Evolutionary conservation across 208 protist species (phyloP).

Genomic region (Wallacemonas sp.): DNA sequence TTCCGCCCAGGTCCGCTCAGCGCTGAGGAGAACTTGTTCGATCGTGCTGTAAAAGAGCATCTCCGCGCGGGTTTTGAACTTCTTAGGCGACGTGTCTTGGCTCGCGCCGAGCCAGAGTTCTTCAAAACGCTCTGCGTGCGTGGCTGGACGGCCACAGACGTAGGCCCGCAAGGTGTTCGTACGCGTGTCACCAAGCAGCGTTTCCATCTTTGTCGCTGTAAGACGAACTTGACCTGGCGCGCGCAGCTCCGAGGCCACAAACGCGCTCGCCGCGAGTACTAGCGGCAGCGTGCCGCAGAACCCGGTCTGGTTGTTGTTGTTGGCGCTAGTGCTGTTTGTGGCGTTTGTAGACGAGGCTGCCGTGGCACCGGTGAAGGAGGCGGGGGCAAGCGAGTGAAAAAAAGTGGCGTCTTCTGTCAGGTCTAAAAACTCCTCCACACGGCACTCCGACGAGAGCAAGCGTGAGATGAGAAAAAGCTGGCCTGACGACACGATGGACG

Average conservation of each 20-base stretch:
- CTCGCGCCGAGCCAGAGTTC: conserved; percentile 71
- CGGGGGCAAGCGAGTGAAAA: conserved; percentile 26
- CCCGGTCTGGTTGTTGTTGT: not conserved
- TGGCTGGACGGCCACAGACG: conserved; percentile 37
- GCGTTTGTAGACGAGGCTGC: conserved; percentile 34
- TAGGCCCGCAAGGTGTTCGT: conserved; percentile 60
- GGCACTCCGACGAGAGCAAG: conserved; percentile 53
- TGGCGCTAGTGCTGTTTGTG: conserved; percentile 1
- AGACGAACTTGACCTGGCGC: conserved; percentile 37
- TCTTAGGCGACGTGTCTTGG: conserved; percentile 30
- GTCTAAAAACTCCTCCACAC: conserved; percentile 70
- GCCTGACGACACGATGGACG: conserved; percentile 48
- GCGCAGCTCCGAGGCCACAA: conserved; percentile 12
- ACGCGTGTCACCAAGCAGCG: conserved; percentile 45
- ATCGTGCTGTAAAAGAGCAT: conserved; percentile 69
- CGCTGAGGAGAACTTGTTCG: conserved; percentile 54
- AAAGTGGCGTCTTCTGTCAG: conserved; percentile 38
- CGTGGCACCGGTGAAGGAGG: conserved; percentile 32
- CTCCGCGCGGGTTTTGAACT: conserved; percentile 76
- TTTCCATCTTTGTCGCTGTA: conserved; percentile 57
- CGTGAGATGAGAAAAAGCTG: conserved; percentile 64
- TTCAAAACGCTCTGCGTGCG: conserved; percentile 74
- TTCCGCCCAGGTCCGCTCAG: conserved; percentile 56
- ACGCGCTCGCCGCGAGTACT: conserved; percentile 20
- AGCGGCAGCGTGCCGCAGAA: conserved; percentile 20